Percentiles rank a stretch among this genome's conserved stretches.
Evolutionary conservation across 148 eudicot species (phyloP).

Genomic region (Rhododendron kiyosumense): DNA sequence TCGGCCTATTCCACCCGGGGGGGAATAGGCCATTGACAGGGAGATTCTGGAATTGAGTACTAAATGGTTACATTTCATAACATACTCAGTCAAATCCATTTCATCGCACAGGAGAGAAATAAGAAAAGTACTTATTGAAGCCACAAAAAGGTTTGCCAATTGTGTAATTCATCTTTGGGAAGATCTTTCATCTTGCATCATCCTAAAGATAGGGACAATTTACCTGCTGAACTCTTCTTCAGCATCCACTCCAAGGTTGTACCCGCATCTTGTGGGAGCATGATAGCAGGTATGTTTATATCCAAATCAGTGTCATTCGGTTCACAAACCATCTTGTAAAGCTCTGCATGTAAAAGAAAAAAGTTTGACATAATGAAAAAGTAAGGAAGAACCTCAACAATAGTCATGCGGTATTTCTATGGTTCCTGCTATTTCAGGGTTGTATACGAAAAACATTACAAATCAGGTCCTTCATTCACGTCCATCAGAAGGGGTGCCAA

Average conservation of each 20-base stretch:
- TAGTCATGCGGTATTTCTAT: neutral
- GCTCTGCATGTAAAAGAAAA: slow-evolving; percentile 38
- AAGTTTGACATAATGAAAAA: neutral
- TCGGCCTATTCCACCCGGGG: too few relatives aligned
- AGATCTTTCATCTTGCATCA: neutral
- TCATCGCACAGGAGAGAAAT: neutral
- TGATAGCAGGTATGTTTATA: slow-evolving; percentile 71
- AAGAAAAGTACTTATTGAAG: neutral
- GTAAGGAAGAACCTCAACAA: neutral
- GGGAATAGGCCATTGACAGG: too few relatives aligned
- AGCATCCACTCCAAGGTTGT: slow-evolving; percentile 55
- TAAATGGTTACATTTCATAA: neutral
- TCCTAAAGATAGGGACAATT: slow-evolving; percentile 6
- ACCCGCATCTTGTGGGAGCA: slow-evolving; percentile 86
- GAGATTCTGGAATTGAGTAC: too few relatives aligned
- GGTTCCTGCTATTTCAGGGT: neutral
- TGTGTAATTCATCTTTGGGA: neutral
- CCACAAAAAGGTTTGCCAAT: neutral
- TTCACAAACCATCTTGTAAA: slow-evolving; percentile 89
- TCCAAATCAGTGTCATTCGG: slow-evolving; percentile 77
- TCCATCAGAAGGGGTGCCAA: neutral
- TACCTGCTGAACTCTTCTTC: slow-evolving; percentile 52
- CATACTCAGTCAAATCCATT: neutral
- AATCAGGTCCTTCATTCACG: neutral
- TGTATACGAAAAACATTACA: neutral